Evolutionary conservation across 768 basidiomycete genomes (phyloP), one percentile per base, ranked within the genome.

Genomic region (Lentinula raphanica): DNA sequence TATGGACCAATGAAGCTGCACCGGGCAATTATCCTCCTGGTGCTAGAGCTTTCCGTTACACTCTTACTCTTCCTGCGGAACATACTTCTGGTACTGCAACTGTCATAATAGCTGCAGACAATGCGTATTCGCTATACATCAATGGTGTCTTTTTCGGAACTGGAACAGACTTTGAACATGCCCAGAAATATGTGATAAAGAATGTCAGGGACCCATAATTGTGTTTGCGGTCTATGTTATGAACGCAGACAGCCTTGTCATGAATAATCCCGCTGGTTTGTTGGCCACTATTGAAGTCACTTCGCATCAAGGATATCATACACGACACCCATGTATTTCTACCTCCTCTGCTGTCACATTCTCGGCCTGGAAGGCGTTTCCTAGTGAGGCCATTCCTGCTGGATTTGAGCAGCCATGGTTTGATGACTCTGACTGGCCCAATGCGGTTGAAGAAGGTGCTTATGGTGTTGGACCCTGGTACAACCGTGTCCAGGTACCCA

Each of bases 1-100:
- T 72, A 46, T 72, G 69, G 71, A 65, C 66, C 5, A 46, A 61
- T n/a, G 61, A 64, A 44, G 44, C 54, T 11, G 49, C 58, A 5
- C 5, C n/a, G 23, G 11, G 23, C 8, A 5, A n/a, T 25, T 44
- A 66, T 28, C 63, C 67, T 5, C 59, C 67, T 3, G 61, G 61
- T 32, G 51, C 61, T 7, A 65, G 69, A 19, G 70, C 69, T 0
- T 72, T 72, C 62, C 64, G 71, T 21, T 65, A 65, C 42, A 66
- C 65, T 3, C 61, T 68, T 48, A 44, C 55, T n/a, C 54, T 61
- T 11, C 58, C 68, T 5, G 56, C 44, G 12, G 68, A 68, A 7
- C 68, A 70, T 54, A 61, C 58, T 9, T 49, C 68, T 2, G 60
- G 62, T n/a, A 63, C 59, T 1, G 69, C 68, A 0, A 40, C 32